Base-by-base conservation (phyloP, 768 basidiomycete genomes). In the Calocybe indica region DNA sequence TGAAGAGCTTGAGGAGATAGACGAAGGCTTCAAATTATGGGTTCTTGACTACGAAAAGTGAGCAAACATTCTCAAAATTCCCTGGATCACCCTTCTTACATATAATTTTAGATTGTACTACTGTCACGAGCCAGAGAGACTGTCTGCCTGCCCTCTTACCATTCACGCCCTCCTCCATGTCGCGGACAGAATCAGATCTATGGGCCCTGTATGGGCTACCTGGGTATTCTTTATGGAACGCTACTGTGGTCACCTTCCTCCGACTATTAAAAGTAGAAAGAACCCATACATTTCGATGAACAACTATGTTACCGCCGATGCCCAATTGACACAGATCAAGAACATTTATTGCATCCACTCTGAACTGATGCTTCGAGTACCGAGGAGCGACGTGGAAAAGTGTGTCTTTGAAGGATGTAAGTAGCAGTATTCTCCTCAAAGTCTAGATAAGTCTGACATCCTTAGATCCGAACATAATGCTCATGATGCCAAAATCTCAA, bases 201-300 rank as follows among this genome's bases (percentile, higher is more conserved):
- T 45, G n/a, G 68, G 69, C 1, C 71, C 68, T 7, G 65, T 69
- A 8, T 71, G 68, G 65, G 49, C 54, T 1, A 64, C 61, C 40
- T 69, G 70, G 70, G 58, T 67, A 7, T 72, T 71, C 54, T 56
- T 61, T 0, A 69, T 69, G 60, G 71, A 73, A 49, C 55, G 65
- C 3, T 69, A 62, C 47, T 72, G 71, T 48, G 63, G 68, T 0
- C 28, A 13, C 1, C 49, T 74, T 3, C 44, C 49, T 13, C 58
- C 50, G 3, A 51, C 53, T 1, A 58, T 71, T 46, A 54, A 52
- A 32, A 67, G 60, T 37, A 57, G 62, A 13, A 46, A 56, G 1
- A 55, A 61, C 52, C 70, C 71, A 15, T 72, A 56, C 52, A 54
- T 57, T 7, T 53, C 54, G 6, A 52, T 73, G 9, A 58, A 62